Conservation (phyloP, 495 filamentous ascomycete genomes). For the Penicillium bialowiezense region DNA sequence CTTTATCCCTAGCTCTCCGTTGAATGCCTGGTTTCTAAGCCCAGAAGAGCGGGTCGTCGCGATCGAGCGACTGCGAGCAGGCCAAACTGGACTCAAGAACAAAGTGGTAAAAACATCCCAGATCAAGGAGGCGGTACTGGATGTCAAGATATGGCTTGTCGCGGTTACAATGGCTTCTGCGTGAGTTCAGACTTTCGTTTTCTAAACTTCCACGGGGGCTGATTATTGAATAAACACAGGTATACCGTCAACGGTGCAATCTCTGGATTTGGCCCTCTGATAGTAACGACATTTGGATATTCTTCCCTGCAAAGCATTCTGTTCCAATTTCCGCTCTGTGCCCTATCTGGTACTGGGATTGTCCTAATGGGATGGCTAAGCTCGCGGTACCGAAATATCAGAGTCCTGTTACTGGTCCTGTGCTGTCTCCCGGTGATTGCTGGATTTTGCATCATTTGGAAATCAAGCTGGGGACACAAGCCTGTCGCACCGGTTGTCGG, state of each 20-base stretch:
- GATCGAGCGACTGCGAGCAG: constrained; percentile 50
- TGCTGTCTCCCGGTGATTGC: constrained; percentile 71
- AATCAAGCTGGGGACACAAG: constrained; percentile 59
- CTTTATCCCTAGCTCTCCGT: constrained; percentile 50
- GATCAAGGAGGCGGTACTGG: constrained; percentile 45
- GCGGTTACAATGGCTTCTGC: constrained; percentile 56
- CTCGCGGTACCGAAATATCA: too few relatives aligned
- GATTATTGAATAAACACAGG: constrained; percentile 16
- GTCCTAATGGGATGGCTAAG: too few relatives aligned
- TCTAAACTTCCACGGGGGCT: background rate
- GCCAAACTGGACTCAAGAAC: constrained; percentile 52
- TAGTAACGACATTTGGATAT: constrained; percentile 73
- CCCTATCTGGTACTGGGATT: too few relatives aligned
- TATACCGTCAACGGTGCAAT: constrained; percentile 75
- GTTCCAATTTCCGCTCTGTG: constrained; percentile 71
- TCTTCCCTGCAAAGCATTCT: constrained; percentile 62
- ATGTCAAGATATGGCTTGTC: constrained; percentile 53
- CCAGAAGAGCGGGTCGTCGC: constrained; percentile 50
- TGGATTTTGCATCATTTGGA: constrained; percentile 74
- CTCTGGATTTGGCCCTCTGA: constrained; percentile 72
- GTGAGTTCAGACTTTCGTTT: constrained; percentile 21
- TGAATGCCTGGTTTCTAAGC: constrained; percentile 52
- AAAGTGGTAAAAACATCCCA: constrained; percentile 50
- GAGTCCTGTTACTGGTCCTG: constrained; percentile 58
- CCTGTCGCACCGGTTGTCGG: constrained; percentile 63